Conservation (phyloP, 2,329 filamentous ascomycete genomes). For the Bisporella sp. region DNA sequence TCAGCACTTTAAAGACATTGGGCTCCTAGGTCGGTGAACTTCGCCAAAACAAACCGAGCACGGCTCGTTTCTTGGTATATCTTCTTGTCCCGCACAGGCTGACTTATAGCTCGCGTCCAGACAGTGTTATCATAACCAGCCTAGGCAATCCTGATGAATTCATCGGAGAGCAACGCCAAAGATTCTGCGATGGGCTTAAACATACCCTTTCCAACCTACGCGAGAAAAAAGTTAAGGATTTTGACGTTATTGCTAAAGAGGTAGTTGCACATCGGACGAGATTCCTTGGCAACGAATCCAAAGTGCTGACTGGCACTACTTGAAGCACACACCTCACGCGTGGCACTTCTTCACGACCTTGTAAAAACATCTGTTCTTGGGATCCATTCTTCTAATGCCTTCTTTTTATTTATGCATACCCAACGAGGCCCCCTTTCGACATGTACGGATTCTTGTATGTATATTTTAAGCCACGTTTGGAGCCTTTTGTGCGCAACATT, state of each 20-base stretch:
- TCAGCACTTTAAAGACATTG: conserved; percentile 75
- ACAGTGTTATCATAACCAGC: conserved; percentile 66
- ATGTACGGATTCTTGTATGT: neutral
- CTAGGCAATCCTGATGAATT: conserved; percentile 61
- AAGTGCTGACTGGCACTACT: conserved; percentile 45
- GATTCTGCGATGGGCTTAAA: conserved; percentile 56
- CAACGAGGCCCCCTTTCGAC: no score
- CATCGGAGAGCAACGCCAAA: conserved; percentile 50
- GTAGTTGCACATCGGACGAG: conserved; percentile 61
- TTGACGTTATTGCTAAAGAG: conserved; percentile 56
- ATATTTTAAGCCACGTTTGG: conserved; percentile 4
- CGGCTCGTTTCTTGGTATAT: conserved; percentile 14
- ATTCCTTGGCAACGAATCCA: conserved; percentile 57
- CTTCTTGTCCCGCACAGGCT: conserved; percentile 29
- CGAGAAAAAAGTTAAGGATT: conserved; percentile 54
- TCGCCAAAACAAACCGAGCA: conserved; percentile 16
- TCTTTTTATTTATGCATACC: neutral
- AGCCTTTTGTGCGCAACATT: neutral
- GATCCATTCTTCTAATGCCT: neutral
- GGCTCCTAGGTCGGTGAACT: conserved; percentile 63
- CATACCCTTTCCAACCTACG: conserved; percentile 54
- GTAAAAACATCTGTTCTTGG: conserved; percentile 16
- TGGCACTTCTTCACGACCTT: conserved; percentile 10
- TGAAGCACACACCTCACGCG: conserved; percentile 30
- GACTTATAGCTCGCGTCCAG: conserved; percentile 38